These are phyloP conservation scores for Limonomyces culmigenus DNA, from an alignment of 1,284 basidiomycete species.

Conservation along the genomic window DNA sequence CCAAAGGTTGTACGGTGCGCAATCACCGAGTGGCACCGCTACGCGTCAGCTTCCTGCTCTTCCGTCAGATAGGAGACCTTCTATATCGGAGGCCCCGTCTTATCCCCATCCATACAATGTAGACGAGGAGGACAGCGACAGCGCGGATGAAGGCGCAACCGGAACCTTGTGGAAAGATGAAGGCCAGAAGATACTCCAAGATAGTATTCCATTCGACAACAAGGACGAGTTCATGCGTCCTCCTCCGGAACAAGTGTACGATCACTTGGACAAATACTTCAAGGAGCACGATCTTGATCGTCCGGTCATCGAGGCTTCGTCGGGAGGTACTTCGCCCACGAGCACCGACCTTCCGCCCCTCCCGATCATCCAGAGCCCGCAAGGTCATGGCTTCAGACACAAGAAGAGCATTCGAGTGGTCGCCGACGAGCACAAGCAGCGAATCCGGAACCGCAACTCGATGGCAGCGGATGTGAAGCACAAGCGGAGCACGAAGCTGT, in stretches of 20 bases:
- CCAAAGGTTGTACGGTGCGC: too few species aligned
- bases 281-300: slow-evolving; percentile 93
- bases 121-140: too few species aligned
- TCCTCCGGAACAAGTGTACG: slow-evolving; percentile 85
- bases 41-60: too few species aligned
- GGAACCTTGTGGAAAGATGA: slow-evolving; percentile 5
- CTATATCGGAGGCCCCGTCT: slow-evolving; percentile 6
- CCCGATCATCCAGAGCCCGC: slow-evolving; percentile 17
- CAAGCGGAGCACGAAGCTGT: slow-evolving; percentile 86
- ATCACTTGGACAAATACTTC: slow-evolving; percentile 90
- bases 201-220: neutral
- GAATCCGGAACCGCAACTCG: slow-evolving; percentile 30
- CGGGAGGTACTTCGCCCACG: slow-evolving; percentile 66
- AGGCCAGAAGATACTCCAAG: slow-evolving; percentile 10
- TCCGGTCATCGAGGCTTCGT: slow-evolving; percentile 78
- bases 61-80: slow-evolving; percentile 5
- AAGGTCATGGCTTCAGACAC: slow-evolving; percentile 23
- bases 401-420: slow-evolving; percentile 91
- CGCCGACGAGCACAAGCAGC: slow-evolving; percentile 65
- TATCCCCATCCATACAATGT: too few species aligned
- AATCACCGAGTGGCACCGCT: too few species aligned
- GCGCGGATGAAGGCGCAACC: slow-evolving; percentile 7
- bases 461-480: slow-evolving; percentile 38
- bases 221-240: slow-evolving; percentile 43
- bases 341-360: slow-evolving; percentile 36